Evolutionary conservation across 108 stramenopile species (phyloP).

Genomic region (Mediolabrus comicus): DNA sequence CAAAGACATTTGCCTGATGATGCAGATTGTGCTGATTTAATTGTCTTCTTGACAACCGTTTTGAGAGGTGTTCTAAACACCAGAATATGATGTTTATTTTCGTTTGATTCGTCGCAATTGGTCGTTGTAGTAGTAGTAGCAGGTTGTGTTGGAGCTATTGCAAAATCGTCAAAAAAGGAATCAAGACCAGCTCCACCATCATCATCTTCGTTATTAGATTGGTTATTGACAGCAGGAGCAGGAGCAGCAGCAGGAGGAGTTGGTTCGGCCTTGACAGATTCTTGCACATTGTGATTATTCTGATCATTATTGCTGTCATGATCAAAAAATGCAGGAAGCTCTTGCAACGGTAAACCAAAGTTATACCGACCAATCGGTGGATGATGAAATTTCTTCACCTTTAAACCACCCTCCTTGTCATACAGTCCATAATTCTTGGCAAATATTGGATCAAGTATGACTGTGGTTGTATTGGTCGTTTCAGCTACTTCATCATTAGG

Average conservation of each 20-base stretch:
- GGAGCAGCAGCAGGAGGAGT: not conserved
- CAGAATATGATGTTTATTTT: conserved; percentile 12
- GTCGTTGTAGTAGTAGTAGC: not conserved
- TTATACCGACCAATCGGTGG: conserved; percentile 36
- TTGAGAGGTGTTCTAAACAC: conserved; percentile 38
- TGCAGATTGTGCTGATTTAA: not conserved
- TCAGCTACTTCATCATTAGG: not conserved
- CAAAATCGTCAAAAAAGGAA: conserved; percentile 49
- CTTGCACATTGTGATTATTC: not conserved
- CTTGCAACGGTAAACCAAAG: conserved; percentile 28
- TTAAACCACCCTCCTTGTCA: conserved; percentile 15
- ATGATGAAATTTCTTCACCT: conserved; percentile 38
- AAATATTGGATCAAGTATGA: conserved; percentile 42
- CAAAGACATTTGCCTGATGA: conserved; percentile 30
- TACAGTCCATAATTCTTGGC: conserved; percentile 38
- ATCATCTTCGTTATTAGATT: not conserved
- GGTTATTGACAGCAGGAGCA: not conserved
- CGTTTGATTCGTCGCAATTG: too few relatives aligned
- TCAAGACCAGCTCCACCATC: conserved; percentile 24
- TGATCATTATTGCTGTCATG: not conserved
- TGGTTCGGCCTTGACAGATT: not conserved
- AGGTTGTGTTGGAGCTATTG: conserved; percentile 3
- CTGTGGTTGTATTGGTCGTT: not conserved
- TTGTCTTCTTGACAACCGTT: conserved; percentile 37
- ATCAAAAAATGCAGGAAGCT: conserved; percentile 36